These are phyloP conservation scores for Pyrenophora tritici-repentis DNA, from an alignment of 2,329 filamentous ascomycete genomes.

Conservation along the genomic window DNA sequence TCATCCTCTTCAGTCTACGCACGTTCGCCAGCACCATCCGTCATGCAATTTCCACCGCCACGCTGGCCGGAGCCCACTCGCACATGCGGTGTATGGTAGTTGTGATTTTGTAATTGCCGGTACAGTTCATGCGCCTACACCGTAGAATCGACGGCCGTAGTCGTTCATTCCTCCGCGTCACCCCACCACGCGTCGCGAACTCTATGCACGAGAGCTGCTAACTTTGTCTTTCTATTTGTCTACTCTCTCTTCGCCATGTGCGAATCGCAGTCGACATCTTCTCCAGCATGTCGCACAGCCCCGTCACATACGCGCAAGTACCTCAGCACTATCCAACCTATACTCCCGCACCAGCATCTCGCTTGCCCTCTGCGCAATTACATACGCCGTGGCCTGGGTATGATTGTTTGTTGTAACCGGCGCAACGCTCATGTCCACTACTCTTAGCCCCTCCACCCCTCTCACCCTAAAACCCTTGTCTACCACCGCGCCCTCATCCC, in stretches of 20 bases:
- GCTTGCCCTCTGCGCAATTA: conserved; percentile 43
- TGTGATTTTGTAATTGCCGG: no score
- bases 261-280: no score
- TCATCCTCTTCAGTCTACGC: conserved; percentile 3
- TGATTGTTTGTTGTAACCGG: conserved; percentile 44
- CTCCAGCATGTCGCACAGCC: no score
- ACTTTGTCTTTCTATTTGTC: not conserved
- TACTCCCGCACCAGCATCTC: conserved; percentile 42
- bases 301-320: no score
- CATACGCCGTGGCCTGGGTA: conserved; percentile 43
- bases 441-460: conserved; percentile 45
- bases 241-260: no score
- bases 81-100: no score
- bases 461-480: conserved; percentile 46
- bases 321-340: conserved; percentile 12
- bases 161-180: not conserved
- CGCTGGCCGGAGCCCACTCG: not conserved
- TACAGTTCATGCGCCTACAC: not conserved
- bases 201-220: not conserved
- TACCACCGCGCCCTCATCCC: conserved; percentile 44
- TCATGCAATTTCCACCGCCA: conserved; percentile 8
- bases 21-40: conserved; percentile 9
- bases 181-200: not conserved
- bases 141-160: not conserved
- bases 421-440: conserved; percentile 47